Base-by-base conservation (phyloP, 495 filamentous ascomycete genomes). In the Hyaloscypha bicolor region DNA sequence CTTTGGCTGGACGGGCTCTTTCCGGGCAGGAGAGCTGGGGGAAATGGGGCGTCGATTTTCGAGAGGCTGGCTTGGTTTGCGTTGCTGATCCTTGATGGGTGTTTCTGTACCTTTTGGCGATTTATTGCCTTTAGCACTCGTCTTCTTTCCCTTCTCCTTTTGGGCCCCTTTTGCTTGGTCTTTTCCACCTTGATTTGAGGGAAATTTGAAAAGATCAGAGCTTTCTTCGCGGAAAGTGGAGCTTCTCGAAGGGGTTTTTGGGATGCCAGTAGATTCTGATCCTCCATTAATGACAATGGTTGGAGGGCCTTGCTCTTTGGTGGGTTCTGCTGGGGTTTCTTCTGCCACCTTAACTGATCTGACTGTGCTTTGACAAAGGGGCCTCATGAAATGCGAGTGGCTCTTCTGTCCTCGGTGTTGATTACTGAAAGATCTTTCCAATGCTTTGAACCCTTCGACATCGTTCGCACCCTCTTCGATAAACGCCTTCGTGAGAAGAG, bases 321-420 rank as follows among this genome's bases (percentile, higher is more conserved):
- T 73, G 65, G 58, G 69, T 42, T 64, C 76, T 29, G 35, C 69
- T 48, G 59, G 73, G 51, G 55, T 48, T 45, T 68, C 64, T 58
- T 73, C 33, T 72, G 75, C 62, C 71, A 30, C 11, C 3, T 55
- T 78, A 39, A 73, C 61, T 32, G 81, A 79, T 33, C 83, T 78
- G 4, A 83, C 82, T 5, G 86, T 87, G 58, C 83, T 83, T 66
- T 89, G 85, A 68, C 86, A 88, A 37, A 87, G 73, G 0, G 87
- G 85, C 64, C 88, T 77, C 88, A 91, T 90, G 55, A 90, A 91
- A 67, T 88, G 82, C 0, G 87, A 87, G 73, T 91, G 88, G 9
- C 82, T 81, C 61, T 82, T 79, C 35, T 82, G 83, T 0, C 88
- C 88, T 0, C 85, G 82, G 72, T 90, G 88, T 60, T 89, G 86